Base-by-base conservation (phyloP, 768 basidiomycete species). In the Boletus reticulatus region DNA sequence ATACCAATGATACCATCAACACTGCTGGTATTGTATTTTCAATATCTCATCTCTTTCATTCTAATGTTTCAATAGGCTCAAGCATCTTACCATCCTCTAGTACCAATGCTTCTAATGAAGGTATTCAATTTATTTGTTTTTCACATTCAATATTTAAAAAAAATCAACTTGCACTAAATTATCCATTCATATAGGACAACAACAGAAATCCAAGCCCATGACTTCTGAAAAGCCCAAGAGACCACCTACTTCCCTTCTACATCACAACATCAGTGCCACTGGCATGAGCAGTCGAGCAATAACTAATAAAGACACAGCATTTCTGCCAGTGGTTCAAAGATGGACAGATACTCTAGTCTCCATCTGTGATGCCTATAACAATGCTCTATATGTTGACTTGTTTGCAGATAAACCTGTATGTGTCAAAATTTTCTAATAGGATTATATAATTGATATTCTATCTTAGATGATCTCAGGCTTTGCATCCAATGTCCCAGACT, bases 361-460 rank as follows among this genome's bases (percentile, higher is more conserved):
- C 6, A 56, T 67, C 13, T 34, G 4, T 12, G 5, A 48, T 34
- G 22, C 7, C 41, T 42, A 13, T 13, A 31, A 32, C 11, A 20
- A 43, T 11, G 6, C 4, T 4, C 3, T 48, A 11, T 0, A 37
- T 0, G 17, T 0, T 44, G 56, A 62, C 2, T 29, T 70, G 4
- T 70, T 70, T 55, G 62, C 36, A 34, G 67, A 63, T 14, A 10
- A 47, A 20, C 51, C 34, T 43, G 69, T 70, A 52, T 55, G 62
- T 56, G 11, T 1, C 1, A 13, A 1, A 22, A 27, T 55, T 48
- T 16, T 34, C 7, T 1, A 7, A 13, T n/a, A 0, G 31, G 13
- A 11, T 2, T 0, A 13, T 14, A n/a, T n/a, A 9, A 37, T 6
- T 62, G 3, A 67, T 5, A 29, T 27, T 47, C 8, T 8, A 22